phyloP scores from a whole-genome alignment of 1,284 basidiomycete species.

The Thecaphora frezii region DNA sequence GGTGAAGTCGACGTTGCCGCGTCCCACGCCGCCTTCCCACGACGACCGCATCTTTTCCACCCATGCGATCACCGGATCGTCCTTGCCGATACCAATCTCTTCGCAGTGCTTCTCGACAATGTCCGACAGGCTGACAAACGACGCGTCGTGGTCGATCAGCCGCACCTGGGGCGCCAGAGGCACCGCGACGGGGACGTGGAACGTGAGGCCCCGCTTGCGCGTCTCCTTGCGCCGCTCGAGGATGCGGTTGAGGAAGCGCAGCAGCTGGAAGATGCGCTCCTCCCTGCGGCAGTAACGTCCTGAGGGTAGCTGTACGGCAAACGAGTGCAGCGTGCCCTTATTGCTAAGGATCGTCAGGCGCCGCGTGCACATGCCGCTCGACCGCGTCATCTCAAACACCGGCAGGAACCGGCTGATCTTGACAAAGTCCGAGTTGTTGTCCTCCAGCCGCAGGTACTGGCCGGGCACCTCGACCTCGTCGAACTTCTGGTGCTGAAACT shows the following conservation, averaged over 20 bases:
- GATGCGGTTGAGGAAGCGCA: conserved; percentile 82
- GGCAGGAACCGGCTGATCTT: conserved; percentile 88
- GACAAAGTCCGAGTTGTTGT: conserved; percentile 87
- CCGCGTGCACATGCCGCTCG: conserved; percentile 82
- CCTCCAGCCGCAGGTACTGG: conserved; percentile 82
- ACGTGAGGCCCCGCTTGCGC: conserved; percentile 84
- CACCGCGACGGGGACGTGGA: conserved; percentile 86
- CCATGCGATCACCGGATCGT: conserved; percentile 70
- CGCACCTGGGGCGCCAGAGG: conserved; percentile 83
- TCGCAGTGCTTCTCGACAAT: conserved; percentile 90
- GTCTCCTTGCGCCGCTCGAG: conserved; percentile 76
- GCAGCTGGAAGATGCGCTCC: conserved; percentile 87
- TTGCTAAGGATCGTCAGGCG: conserved; percentile 89
- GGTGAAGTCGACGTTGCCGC: conserved; percentile 65
- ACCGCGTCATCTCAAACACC: conserved; percentile 83
- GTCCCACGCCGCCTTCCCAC: conserved; percentile 37
- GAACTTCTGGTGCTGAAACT: conserved; percentile 97
- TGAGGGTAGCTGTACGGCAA: conserved; percentile 87
- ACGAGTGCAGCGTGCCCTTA: conserved; percentile 84
- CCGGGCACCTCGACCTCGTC: conserved; percentile 98
- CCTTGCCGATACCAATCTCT: conserved; percentile 74
- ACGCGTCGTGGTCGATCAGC: conserved; percentile 85
- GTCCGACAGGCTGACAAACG: conserved; percentile 87
- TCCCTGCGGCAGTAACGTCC: conserved; percentile 86
- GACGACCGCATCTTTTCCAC: conserved; percentile 57